A percentile compares a stretch with the other conserved stretches of the same genome.
phyloP scores from a whole-genome alignment of 1,139 yeast genomes.

The Taphrina populina region DNA sequence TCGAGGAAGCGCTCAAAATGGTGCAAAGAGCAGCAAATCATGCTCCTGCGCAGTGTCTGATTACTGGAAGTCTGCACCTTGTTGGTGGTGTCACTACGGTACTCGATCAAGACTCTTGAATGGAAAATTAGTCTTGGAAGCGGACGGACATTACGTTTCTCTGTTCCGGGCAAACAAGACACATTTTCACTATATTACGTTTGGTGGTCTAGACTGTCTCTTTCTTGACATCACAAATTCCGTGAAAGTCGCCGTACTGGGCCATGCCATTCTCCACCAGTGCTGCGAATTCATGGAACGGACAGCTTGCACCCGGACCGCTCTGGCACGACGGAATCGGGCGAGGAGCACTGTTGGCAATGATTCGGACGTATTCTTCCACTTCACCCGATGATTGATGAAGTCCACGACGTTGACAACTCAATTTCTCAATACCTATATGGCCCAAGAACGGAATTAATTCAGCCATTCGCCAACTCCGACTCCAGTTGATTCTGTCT shows the following conservation, averaged over 20 bases:
- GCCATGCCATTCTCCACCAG: slow-evolving; percentile 23
- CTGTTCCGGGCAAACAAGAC: too few relatives aligned
- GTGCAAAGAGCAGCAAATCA: slow-evolving; percentile 47
- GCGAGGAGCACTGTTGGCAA: slow-evolving; percentile 30
- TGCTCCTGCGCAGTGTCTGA: slow-evolving; percentile 54
- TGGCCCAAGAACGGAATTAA: slow-evolving; percentile 30
- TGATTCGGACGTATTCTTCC: slow-evolving; percentile 25
- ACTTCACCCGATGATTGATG: background rate
- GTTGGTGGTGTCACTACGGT: slow-evolving; percentile 94
- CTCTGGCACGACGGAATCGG: slow-evolving; percentile 26
- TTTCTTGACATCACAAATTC: slow-evolving; percentile 17
- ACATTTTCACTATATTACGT: too few relatives aligned
- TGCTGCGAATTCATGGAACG: slow-evolving; percentile 25
- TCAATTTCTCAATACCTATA: slow-evolving; percentile 28
- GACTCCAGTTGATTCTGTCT: slow-evolving; percentile 29
- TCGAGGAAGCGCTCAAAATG: slow-evolving; percentile 69
- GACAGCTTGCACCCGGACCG: slow-evolving; percentile 33
- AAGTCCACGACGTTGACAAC: slow-evolving; percentile 20
- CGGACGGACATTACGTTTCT: too few relatives aligned
- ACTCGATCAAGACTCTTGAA: slow-evolving; percentile 53
- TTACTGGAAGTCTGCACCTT: slow-evolving; percentile 87
- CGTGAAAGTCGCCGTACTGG: slow-evolving; percentile 24
- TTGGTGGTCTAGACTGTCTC: too few relatives aligned
- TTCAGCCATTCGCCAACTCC: slow-evolving; percentile 30
- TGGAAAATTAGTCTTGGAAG: background rate